These are phyloP conservation scores for Stentor roeselii DNA, from an alignment of 73 alveolate species.

Conservation along the genomic window DNA sequence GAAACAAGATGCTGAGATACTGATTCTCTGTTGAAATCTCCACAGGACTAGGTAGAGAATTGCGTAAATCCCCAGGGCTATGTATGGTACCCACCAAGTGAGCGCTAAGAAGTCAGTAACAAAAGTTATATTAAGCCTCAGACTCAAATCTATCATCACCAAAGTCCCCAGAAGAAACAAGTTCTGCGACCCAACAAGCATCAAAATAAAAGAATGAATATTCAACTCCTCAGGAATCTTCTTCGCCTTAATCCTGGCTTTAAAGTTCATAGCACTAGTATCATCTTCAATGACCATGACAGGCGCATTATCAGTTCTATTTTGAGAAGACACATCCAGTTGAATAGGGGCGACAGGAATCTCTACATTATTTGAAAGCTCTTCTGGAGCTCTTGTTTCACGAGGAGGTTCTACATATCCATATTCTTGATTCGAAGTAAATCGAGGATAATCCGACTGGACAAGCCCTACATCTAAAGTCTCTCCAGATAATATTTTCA, in stretches of 20 bases:
- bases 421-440: neutral
- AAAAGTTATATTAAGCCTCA: no score
- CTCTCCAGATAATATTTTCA: neutral
- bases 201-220: neutral
- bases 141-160: no score
- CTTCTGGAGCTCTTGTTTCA: no score
- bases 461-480: neutral
- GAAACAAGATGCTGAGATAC: neutral
- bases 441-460: neutral
- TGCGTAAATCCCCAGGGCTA: neutral
- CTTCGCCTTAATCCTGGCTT: neutral
- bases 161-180: neutral
- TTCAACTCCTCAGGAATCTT: neutral
- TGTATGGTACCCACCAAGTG: no score
- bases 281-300: neutral
- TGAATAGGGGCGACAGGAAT: neutral
- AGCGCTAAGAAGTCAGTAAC: no score
- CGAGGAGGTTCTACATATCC: neutral
- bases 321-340: neutral
- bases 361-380: no score
- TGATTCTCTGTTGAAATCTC: neutral
- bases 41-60: neutral
- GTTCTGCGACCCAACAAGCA: neutral
- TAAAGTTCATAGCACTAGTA: neutral
- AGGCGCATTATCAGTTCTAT: neutral